These are phyloP conservation scores for Backusella parvicylindrica DNA, from an alignment of 192 early-diverging fungal species.

Conservation along the genomic window DNA sequence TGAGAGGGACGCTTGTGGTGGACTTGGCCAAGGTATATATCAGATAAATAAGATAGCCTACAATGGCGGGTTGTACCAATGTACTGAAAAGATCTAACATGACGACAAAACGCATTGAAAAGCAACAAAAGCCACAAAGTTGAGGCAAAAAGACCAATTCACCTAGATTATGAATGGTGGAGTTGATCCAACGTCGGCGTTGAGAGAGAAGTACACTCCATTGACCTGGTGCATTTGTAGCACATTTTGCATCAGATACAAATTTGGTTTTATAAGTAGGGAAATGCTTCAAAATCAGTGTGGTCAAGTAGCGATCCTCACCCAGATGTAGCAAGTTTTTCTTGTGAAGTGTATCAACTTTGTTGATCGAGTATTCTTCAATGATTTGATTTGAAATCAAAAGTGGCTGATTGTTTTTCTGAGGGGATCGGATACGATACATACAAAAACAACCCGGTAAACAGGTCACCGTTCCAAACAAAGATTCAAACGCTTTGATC, in stretches of 20 bases:
- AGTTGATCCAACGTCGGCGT: conserved; percentile 99
- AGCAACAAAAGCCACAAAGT: conserved; percentile 94
- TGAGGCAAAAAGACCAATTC: conserved; percentile 90
- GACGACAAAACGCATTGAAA: conserved; percentile 95
- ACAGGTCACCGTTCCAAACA: conserved; percentile 96
- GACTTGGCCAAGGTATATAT: conserved; percentile 58
- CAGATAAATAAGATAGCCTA: conserved; percentile 84
- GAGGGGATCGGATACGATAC: conserved; percentile 91
- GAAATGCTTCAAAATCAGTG: conserved; percentile 93
- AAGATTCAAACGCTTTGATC: conserved; percentile 94
- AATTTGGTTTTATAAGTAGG: conserved; percentile 93
- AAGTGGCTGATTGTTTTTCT: conserved; percentile 77
- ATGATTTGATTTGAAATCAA: conserved; percentile 86
- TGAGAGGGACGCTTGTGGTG: conserved; percentile 62
- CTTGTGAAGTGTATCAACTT: conserved; percentile 96
- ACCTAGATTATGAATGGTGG: conserved; percentile 96
- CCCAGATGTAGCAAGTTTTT: conserved; percentile 98
- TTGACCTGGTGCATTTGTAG: conserved; percentile 89
- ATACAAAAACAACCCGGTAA: conserved; percentile 98
- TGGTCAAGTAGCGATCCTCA: conserved; percentile 97
- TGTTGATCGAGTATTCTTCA: conserved; percentile 89
- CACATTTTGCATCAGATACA: conserved; percentile 86
- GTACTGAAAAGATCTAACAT: conserved; percentile 94
- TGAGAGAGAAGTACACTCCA: conserved; percentile 94
- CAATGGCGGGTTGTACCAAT: conserved; percentile 84